Evolutionary conservation across 371 early-diverging fungal species (phyloP).

Genomic region (Globomyces sp.): DNA sequence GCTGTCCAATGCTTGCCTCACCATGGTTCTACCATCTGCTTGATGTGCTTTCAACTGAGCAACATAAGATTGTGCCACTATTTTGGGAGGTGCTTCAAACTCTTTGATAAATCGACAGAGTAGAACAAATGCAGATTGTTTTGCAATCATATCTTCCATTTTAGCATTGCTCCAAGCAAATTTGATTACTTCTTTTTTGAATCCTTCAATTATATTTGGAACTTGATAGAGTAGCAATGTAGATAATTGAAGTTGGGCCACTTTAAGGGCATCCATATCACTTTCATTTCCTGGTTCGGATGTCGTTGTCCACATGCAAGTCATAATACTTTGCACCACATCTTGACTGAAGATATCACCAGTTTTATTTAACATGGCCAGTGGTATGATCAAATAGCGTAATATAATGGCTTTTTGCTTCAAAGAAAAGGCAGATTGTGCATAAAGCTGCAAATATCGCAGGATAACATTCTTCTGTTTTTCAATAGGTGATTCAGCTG

Average conservation of each 20-base stretch:
- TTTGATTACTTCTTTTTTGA: slow-evolving; percentile 90
- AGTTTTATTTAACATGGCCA: slow-evolving; percentile 62
- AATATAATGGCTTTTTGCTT: slow-evolving; percentile 65
- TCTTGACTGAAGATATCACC: slow-evolving; percentile 60
- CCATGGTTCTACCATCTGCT: slow-evolving; percentile 53
- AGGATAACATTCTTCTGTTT: slow-evolving; percentile 67
- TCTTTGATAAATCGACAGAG: slow-evolving; percentile 88
- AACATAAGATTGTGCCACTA: slow-evolving; percentile 85
- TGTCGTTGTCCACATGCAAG: slow-evolving; percentile 68
- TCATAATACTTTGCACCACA: slow-evolving; percentile 67
- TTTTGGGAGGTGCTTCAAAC: slow-evolving; percentile 89
- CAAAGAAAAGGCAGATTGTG: slow-evolving; percentile 36
- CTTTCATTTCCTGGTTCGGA: slow-evolving; percentile 51
- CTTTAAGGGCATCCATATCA: slow-evolving; percentile 65
- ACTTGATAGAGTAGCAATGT: slow-evolving; percentile 84
- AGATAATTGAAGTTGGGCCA: slow-evolving; percentile 90
- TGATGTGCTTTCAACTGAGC: slow-evolving; percentile 87
- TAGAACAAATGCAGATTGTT: slow-evolving; percentile 92
- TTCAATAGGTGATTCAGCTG: slow-evolving; percentile 52
- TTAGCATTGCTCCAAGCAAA: slow-evolving; percentile 91
- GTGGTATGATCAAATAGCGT: slow-evolving; percentile 75
- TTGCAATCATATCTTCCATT: slow-evolving; percentile 88
- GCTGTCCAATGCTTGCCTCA: slow-evolving; percentile 91
- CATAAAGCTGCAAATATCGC: slow-evolving; percentile 64
- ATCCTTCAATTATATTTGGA: slow-evolving; percentile 70